Evolutionary conservation across 2,329 filamentous ascomycete genomes (phyloP).

Genomic region (Paraphoma chrysanthemicola): DNA sequence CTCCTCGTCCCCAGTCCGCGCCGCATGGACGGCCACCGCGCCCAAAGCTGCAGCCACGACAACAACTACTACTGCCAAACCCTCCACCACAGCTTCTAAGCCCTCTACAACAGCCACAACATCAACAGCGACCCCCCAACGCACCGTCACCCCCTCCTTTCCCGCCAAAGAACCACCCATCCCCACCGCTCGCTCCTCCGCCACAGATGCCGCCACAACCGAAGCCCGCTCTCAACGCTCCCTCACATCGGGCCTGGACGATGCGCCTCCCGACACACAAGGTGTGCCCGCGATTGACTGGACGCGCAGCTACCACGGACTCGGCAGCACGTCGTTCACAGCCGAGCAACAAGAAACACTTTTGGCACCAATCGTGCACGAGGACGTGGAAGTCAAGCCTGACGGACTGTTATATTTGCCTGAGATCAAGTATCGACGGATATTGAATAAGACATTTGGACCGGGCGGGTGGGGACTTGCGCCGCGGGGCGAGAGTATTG

Average conservation of each 20-base stretch:
- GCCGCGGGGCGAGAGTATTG: slow-evolving; percentile 82
- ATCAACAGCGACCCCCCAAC: slow-evolving; percentile 13
- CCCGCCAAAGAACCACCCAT: slow-evolving; percentile 42
- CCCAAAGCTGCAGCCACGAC: slow-evolving; percentile 23
- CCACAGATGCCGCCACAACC: slow-evolving; percentile 31
- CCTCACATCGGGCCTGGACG: slow-evolving; percentile 57
- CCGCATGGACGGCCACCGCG: slow-evolving; percentile 34
- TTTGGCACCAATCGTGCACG: slow-evolving; percentile 68
- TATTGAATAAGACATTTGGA: slow-evolving; percentile 89
- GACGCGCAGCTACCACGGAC: slow-evolving; percentile 82
- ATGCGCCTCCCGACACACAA: slow-evolving; percentile 58
- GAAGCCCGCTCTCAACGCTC: slow-evolving; percentile 45
- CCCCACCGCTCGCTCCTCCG: slow-evolving; percentile 38
- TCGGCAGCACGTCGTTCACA: slow-evolving; percentile 74
- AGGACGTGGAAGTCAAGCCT: slow-evolving; percentile 95
- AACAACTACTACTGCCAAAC: slow-evolving; percentile 11
- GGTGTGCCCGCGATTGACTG: slow-evolving; percentile 72
- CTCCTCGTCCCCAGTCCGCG: slow-evolving; percentile 23
- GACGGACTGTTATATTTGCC: slow-evolving; percentile 96
- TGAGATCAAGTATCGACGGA: slow-evolving; percentile 96
- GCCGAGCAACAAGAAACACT: slow-evolving; percentile 73
- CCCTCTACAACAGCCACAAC: slow-evolving; percentile 15
- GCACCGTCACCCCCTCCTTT: slow-evolving; percentile 36
- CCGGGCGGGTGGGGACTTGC: slow-evolving; percentile 96
- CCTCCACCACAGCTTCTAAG: not conserved